A percentile compares a stretch with the other conserved stretches of the same genome.
These are phyloP conservation scores for Leucogyrophana mollusca DNA, from an alignment of 768 basidiomycete species.

Conservation along the genomic window DNA sequence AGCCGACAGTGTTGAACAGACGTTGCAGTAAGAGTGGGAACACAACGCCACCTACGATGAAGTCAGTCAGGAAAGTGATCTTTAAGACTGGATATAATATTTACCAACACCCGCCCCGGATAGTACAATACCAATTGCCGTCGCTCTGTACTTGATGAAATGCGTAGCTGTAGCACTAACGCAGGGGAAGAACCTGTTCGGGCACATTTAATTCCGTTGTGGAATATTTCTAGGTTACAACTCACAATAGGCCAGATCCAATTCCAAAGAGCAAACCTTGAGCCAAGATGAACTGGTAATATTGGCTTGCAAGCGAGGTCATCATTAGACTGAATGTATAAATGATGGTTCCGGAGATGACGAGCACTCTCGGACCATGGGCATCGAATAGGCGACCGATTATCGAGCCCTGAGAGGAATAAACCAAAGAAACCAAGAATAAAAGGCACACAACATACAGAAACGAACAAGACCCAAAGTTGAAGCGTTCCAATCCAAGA, in stretches of 20 bases:
- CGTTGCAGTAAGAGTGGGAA: constrained; percentile 55
- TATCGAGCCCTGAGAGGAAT: constrained; percentile 43
- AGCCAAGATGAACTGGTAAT: constrained; percentile 53
- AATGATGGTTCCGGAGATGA: constrained; percentile 46
- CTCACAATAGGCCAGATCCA: constrained; percentile 56
- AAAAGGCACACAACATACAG: constrained; percentile 30
- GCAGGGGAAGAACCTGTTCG: constrained; percentile 57
- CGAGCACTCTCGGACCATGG: constrained; percentile 49
- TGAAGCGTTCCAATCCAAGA: constrained; percentile 64
- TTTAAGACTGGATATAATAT: constrained; percentile 7
- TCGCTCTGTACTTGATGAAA: constrained; percentile 56
- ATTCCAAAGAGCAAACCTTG: constrained; percentile 61
- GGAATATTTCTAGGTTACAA: too few relatives aligned
- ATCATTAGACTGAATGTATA: constrained; percentile 49
- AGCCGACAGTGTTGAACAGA: constrained; percentile 51
- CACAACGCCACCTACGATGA: constrained; percentile 49
- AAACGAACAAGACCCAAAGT: constrained; percentile 61
- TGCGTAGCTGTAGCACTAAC: constrained; percentile 58
- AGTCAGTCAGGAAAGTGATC: not conserved
- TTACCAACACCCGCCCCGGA: constrained; percentile 58
- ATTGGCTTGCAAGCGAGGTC: constrained; percentile 50
- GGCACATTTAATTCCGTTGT: too few relatives aligned
- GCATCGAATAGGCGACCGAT: constrained; percentile 55
- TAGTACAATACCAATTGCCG: constrained; percentile 62
- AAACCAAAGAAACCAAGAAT: not conserved